Evolutionary conservation across 169 alveolate genomes (phyloP).

Genomic region (Plasmodium coatneyi): DNA sequence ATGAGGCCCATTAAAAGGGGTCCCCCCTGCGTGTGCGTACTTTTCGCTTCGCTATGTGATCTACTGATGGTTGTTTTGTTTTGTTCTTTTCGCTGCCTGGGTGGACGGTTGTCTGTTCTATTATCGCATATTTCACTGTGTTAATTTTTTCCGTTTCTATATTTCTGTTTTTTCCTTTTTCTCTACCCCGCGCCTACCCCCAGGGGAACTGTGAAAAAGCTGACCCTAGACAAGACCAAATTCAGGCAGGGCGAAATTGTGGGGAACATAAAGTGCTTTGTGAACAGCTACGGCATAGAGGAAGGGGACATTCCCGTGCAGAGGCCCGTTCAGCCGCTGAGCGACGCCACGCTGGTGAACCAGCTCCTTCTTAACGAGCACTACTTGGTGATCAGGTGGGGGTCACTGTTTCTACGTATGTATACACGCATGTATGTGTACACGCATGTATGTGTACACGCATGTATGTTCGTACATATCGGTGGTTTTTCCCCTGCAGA

Average conservation of each 20-base stretch:
- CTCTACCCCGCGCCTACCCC: not conserved
- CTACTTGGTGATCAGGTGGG: conserved; percentile 77
- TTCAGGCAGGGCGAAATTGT: conserved; percentile 84
- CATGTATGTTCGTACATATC: not conserved
- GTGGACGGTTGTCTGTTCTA: not conserved
- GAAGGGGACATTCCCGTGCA: conserved; percentile 73
- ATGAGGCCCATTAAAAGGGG: not conserved
- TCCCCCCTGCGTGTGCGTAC: not conserved
- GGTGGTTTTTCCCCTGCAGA: conserved; percentile 24
- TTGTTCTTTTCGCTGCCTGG: not conserved
- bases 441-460: not conserved
- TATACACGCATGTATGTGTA: conserved; percentile 41
- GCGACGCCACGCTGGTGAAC: conserved; percentile 80
- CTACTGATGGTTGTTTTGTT: not conserved
- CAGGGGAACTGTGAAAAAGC: conserved; percentile 77
- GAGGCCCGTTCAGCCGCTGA: conserved; percentile 79
- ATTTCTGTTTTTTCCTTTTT: not conserved
- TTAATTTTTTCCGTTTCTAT: not conserved
- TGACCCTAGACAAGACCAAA: conserved; percentile 80
- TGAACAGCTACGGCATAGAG: conserved; percentile 79
- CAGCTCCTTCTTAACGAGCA: conserved; percentile 76
- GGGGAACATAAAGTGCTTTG: conserved; percentile 83
- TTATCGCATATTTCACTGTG: not conserved
- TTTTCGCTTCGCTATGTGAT: not conserved
- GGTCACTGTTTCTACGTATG: conserved; percentile 22